Evolutionary conservation across 1,139 yeast species (phyloP).

Genomic region (Geotrichum australiense): DNA sequence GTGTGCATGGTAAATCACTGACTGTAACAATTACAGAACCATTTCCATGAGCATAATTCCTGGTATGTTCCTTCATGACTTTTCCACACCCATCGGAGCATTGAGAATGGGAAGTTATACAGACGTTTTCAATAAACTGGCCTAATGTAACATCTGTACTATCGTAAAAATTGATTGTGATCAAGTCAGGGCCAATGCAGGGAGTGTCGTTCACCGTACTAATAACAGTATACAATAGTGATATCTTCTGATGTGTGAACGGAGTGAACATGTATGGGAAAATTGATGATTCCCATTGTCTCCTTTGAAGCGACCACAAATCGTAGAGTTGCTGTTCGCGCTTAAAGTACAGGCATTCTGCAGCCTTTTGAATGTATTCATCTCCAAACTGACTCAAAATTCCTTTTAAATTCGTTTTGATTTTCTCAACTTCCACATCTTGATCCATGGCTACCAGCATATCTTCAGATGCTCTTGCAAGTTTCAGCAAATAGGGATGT

Average conservation of each 20-base stretch:
- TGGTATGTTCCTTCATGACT: slow-evolving; percentile 62
- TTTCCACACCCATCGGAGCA: slow-evolving; percentile 81
- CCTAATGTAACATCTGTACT: slow-evolving; percentile 80
- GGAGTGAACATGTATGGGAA: slow-evolving; percentile 53
- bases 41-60: slow-evolving; percentile 82
- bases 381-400: slow-evolving; percentile 20
- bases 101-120: slow-evolving; percentile 54
- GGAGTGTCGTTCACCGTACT: slow-evolving; percentile 84
- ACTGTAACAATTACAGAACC: slow-evolving; percentile 75
- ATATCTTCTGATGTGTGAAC: slow-evolving; percentile 68
- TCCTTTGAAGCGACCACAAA: slow-evolving; percentile 32
- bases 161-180: slow-evolving; percentile 80
- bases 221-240: slow-evolving; percentile 73
- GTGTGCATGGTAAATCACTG: slow-evolving; percentile 50
- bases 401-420: slow-evolving; percentile 20
- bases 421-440: slow-evolving; percentile 27
- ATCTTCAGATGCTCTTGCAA: slow-evolving; percentile 50
- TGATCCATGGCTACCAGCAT: slow-evolving; percentile 34
- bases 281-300: slow-evolving; percentile 58
- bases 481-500: slow-evolving; percentile 53
- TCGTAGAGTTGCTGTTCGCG: slow-evolving; percentile 25
- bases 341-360: slow-evolving; percentile 24
- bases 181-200: slow-evolving; percentile 81
- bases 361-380: slow-evolving; percentile 22
- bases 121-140: slow-evolving; percentile 73